Base-by-base conservation (phyloP, 148 eudicot genomes). In the Rhododendron molle region DNA sequence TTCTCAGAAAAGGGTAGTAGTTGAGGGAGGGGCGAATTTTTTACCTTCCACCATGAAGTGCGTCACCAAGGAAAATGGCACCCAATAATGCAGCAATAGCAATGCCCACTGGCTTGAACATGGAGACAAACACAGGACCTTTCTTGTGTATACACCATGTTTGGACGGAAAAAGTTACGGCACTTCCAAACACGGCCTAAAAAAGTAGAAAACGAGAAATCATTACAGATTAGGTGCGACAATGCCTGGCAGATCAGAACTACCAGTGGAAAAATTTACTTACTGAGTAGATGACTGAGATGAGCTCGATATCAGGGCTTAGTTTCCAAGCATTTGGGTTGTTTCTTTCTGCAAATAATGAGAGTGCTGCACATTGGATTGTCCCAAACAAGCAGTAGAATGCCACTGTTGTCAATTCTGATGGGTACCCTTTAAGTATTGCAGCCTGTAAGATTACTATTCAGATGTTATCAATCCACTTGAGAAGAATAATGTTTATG, bases 341-440 rank as follows among this genome's bases (percentile, higher is more conserved):
- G n/a, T 83, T 83, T 84, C 88, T 84, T 83, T 88, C 93, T 30
- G 86, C 89, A 60, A 88, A 58, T 83, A 91, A 62, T 21, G 92
- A 71, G 7, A 90, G 83, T 18, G 80, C 47, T 7, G 90, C 69
- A 13, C 91, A 87, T 83, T 89, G 91, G 47, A 92, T 78, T 36
- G 91, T 83, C 69, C 91, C 94, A 74, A 92, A 91, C 30, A 92
- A 83, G 89, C 92, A 89, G 83, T 88, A 92, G 83, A 92, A 89
- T 84, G 90, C 90, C 28, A 92, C 93, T 84, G 91, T 84, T 15
- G 90, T 91, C 82, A 90, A 43, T 86, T 86, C 93, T 62, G 90
- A 86, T 50, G 93, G 94, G 83, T 89, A 92, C 26, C 89, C 89
- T 79, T 87, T 89, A 20, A 92, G 90, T 62, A 91, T 85, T 43